Percentiles rank a stretch among this genome's conserved stretches.
Conservation (phyloP, 495 filamentous ascomycete genomes). For the Aspergillus bertholletiae region DNA sequence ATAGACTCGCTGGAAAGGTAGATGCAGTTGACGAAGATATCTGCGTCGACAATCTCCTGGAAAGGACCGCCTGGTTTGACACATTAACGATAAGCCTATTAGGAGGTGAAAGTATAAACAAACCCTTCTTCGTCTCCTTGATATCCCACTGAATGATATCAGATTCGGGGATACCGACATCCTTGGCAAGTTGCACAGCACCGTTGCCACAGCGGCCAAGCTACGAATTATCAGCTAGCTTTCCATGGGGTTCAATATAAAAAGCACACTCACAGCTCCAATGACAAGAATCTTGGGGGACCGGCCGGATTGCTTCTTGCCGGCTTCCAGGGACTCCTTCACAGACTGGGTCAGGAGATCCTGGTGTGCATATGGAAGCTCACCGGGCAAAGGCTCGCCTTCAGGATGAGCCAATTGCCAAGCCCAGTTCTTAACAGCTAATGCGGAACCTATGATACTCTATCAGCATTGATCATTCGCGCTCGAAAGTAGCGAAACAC, state of each 20-base stretch:
- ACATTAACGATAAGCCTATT: not conserved
- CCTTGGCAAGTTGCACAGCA: constrained; percentile 73
- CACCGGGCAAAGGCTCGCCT: constrained; percentile 59
- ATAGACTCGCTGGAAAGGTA: constrained; percentile 72
- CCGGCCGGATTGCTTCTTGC: constrained; percentile 50
- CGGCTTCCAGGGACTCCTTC: constrained; percentile 60
- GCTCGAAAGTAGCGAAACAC: not conserved
- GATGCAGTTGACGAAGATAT: constrained; percentile 90
- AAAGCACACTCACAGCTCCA: constrained; percentile 44
- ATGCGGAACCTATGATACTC: constrained; percentile 47
- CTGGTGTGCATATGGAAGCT: constrained; percentile 75
- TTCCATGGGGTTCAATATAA: not conserved
- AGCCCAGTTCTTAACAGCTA: constrained; percentile 85
- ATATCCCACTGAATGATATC: constrained; percentile 91
- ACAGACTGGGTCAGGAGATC: constrained; percentile 68
- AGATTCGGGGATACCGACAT: constrained; percentile 69
- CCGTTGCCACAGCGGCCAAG: constrained; percentile 85
- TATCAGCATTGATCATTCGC: not conserved
- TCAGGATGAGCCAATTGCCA: constrained; percentile 73
- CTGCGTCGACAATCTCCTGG: constrained; percentile 68
- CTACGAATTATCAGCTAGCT: constrained; percentile 14
- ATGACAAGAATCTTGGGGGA: constrained; percentile 56
- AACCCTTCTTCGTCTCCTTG: constrained; percentile 65
- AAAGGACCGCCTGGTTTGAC: constrained; percentile 65
- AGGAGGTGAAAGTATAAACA: not conserved